Evolutionary conservation across 257 asterid genomes (phyloP).

Genomic region (Marsdenia floribunda): DNA sequence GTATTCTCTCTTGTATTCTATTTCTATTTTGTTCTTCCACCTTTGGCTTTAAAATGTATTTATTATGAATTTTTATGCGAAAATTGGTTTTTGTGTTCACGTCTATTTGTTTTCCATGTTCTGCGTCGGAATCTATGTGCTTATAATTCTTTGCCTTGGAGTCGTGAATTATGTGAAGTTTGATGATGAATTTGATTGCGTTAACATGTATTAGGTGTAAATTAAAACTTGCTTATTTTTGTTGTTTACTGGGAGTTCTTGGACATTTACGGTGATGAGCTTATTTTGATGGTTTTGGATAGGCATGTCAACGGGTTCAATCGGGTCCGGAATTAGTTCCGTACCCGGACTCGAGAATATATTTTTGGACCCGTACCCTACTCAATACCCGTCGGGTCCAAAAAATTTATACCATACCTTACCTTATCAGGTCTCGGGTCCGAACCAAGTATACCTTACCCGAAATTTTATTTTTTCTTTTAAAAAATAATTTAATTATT

Average conservation of each 20-base stretch:
- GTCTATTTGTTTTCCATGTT: slow-evolving; percentile 27
- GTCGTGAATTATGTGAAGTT: slow-evolving; percentile 3
- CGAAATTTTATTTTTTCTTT: too few relatives aligned
- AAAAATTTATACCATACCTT: too few relatives aligned
- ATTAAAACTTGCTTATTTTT: not conserved
- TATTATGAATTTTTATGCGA: not conserved
- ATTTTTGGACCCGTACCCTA: too few relatives aligned
- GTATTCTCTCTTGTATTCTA: slow-evolving; percentile 13
- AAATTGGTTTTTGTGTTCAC: slow-evolving; percentile 20
- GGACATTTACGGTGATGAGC: slow-evolving; percentile 1
- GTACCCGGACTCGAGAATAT: too few relatives aligned
- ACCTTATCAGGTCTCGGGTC: too few relatives aligned
- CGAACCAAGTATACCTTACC: too few relatives aligned
- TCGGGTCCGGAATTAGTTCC: too few relatives aligned
- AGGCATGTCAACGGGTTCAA: too few relatives aligned
- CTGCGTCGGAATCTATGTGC: slow-evolving; percentile 13
- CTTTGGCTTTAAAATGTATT: not conserved
- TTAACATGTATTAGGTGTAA: not conserved
- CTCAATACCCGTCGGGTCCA: too few relatives aligned
- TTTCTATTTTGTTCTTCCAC: not conserved
- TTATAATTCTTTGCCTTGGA: not conserved
- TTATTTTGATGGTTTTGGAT: slow-evolving; percentile 1
- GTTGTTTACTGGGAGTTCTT: not conserved
- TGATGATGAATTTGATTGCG: not conserved
- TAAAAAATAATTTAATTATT: too few relatives aligned